These are phyloP conservation scores for Plasmodium adleri DNA, from an alignment of 169 alveolate species.

Conservation along the genomic window DNA sequence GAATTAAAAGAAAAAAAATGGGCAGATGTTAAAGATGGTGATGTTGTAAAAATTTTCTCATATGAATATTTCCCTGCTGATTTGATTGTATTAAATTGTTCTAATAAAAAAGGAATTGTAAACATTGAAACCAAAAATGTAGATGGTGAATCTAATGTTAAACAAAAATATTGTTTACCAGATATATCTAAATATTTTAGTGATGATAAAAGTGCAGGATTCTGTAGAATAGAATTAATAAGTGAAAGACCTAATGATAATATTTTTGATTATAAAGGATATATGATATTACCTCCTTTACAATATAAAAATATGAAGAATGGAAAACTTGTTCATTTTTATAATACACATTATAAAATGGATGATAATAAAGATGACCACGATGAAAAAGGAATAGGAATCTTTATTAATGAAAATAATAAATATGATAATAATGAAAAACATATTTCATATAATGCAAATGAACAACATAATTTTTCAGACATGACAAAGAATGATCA, in stretches of 20 bases:
- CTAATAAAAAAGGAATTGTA: slow-evolving; percentile 92
- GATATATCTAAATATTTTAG: slow-evolving; percentile 77
- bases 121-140: slow-evolving; percentile 90
- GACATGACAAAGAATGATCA: too few species aligned
- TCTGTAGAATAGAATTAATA: slow-evolving; percentile 71
- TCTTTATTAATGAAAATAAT: too few species aligned
- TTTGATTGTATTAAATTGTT: slow-evolving; percentile 90
- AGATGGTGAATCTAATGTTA: slow-evolving; percentile 97
- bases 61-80: slow-evolving; percentile 97
- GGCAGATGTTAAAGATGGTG: slow-evolving; percentile 94
- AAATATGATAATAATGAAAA: too few species aligned
- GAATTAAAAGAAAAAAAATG: slow-evolving; percentile 83
- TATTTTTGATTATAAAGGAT: slow-evolving; percentile 74
- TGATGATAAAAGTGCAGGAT: slow-evolving; percentile 82
- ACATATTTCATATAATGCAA: too few species aligned
- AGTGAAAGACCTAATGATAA: slow-evolving; percentile 80
- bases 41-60: slow-evolving; percentile 90
- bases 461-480: too few species aligned
- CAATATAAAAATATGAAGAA: slow-evolving; percentile 12
- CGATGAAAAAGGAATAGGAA: background rate
- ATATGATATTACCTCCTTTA: slow-evolving; percentile 74
- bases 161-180: slow-evolving; percentile 89
- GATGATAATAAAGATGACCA: background rate
- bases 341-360: slow-evolving; percentile 6
- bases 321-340: slow-evolving; percentile 28